These are phyloP conservation scores for Saccharomyces uvarum DNA, from an alignment of 1,139 yeast species.

Conservation along the genomic window DNA sequence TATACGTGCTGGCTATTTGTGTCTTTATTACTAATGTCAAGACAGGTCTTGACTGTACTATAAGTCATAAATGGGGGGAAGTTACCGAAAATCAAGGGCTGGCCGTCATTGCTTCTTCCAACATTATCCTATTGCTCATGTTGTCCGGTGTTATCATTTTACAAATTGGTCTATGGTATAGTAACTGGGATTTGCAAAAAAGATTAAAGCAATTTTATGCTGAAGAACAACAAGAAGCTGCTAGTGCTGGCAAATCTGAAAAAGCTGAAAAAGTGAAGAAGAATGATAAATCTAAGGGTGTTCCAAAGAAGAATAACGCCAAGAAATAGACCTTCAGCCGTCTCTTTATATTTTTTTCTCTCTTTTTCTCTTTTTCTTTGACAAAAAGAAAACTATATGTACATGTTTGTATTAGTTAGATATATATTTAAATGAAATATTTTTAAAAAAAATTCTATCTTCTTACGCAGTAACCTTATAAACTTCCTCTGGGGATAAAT, in stretches of 20 bases:
- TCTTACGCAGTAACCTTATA: not conserved
- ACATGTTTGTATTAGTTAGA: not conserved
- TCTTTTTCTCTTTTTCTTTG: not conserved
- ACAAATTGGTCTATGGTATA: slow-evolving; percentile 87
- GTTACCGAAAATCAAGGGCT: slow-evolving; percentile 80
- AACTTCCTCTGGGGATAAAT: not conserved
- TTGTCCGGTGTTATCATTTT: slow-evolving; percentile 71
- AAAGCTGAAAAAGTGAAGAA: slow-evolving; percentile 5
- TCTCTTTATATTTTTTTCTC: not conserved
- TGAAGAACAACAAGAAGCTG: slow-evolving; percentile 35
- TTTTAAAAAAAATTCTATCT: not conserved
- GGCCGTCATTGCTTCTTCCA: slow-evolving; percentile 86
- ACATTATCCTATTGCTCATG: slow-evolving; percentile 64
- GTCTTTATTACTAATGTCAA: slow-evolving; percentile 80
- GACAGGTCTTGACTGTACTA: slow-evolving; percentile 67
- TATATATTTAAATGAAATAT: not conserved
- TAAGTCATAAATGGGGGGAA: slow-evolving; percentile 83
- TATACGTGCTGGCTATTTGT: slow-evolving; percentile 63
- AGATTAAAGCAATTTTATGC: slow-evolving; percentile 46
- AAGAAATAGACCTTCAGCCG: not conserved
- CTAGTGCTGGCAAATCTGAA: slow-evolving; percentile 4
- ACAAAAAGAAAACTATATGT: not conserved
- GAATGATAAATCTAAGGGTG: not conserved
- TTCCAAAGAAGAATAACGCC: not conserved
- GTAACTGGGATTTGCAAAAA: slow-evolving; percentile 63